Base-by-base conservation (phyloP, 1,284 basidiomycete genomes). In the Cutaneotrichosporon sp. region DNA sequence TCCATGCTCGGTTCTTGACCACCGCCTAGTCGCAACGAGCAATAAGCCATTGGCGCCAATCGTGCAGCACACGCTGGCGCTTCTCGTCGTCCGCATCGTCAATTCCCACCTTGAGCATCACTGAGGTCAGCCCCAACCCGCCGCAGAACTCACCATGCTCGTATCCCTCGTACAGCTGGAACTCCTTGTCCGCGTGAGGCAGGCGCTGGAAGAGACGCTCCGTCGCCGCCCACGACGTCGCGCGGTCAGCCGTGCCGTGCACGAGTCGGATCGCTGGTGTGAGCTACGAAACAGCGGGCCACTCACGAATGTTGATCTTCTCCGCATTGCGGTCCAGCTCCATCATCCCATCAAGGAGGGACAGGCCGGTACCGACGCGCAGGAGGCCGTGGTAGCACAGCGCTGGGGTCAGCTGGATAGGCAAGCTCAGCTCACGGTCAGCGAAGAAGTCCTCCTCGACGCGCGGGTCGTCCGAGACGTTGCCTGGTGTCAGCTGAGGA, bases 391-490 rank as follows among this genome's bases (percentile, higher is more conserved):
- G 75, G 64, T 80, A 80, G 29, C 76, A 76, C 9, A 77, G 61
- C 0, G 66, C 71, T 68, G 63, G 35, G 32, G 41, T 58, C 24
- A 57, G 52, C 38, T 29, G 6, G 58, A 10, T 3, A n/a, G n/a
- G n/a, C n/a, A n/a, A n/a, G n/a, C n/a, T 17, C n/a, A 4, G 64
- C 72, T 64, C 53, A 75, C 75, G 71, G 54, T 75, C 74, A 10
- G 68, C 54, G 43, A 68, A 70, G 52, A 75, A 75, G 46, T 76
- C 75, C 39, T 70, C 71, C 57, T 76, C 75, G 5, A 79, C 78
- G 12, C 76, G 59, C 0, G 77, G 77, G 68, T 80, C 79, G 59
- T 79, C 76, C n/a, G 75, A 77, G 16, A 78, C 75, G 37, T 79
- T 79, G 35, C 79, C 77, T 65, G 59, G 62, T 52, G 27, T 54